phyloP scores from a whole-genome alignment of 352 stramenopile genomes.

The Globisporangium ultimum region DNA sequence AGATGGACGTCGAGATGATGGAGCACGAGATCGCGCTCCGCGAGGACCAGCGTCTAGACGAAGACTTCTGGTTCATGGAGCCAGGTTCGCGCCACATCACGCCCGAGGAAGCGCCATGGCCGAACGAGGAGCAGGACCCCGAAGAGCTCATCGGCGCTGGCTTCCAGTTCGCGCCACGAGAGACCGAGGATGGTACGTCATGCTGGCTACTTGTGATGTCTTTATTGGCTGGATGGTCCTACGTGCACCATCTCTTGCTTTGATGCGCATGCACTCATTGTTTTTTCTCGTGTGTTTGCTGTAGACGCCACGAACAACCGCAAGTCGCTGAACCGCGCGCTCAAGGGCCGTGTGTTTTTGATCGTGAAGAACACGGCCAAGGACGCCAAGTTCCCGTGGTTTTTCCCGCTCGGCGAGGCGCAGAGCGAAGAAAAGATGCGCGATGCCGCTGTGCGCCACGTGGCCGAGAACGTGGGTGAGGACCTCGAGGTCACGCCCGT shows the following conservation, averaged over 20 bases:
- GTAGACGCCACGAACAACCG: conserved; percentile 69
- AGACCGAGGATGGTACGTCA: conserved; percentile 56
- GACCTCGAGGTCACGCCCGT: conserved; percentile 51
- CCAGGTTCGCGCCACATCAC: conserved; percentile 65
- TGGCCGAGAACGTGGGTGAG: conserved; percentile 38
- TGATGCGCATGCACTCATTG: not conserved
- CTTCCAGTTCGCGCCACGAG: conserved; percentile 71
- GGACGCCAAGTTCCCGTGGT: conserved; percentile 69
- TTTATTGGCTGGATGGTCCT: not conserved
- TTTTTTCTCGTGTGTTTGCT: too few species aligned
- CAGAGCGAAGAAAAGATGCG: conserved; percentile 72
- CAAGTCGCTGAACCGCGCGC: conserved; percentile 81
- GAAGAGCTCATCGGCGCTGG: conserved; percentile 72
- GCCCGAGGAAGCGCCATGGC: conserved; percentile 68
- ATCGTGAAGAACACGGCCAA: conserved; percentile 52
- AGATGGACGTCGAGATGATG: conserved; percentile 71
- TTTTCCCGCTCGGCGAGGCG: conserved; percentile 72
- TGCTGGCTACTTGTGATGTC: not conserved
- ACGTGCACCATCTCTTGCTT: not conserved
- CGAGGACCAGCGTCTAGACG: conserved; percentile 71
- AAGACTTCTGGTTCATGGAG: conserved; percentile 87
- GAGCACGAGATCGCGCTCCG: conserved; percentile 74
- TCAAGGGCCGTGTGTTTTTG: conserved; percentile 79
- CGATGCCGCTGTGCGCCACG: conserved; percentile 64
- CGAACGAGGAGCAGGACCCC: conserved; percentile 52